A percentile compares a stretch with the other conserved stretches of the same genome.
These are phyloP conservation scores for Rhododendron henanense DNA, from an alignment of 148 eudicot species.

Conservation along the genomic window DNA sequence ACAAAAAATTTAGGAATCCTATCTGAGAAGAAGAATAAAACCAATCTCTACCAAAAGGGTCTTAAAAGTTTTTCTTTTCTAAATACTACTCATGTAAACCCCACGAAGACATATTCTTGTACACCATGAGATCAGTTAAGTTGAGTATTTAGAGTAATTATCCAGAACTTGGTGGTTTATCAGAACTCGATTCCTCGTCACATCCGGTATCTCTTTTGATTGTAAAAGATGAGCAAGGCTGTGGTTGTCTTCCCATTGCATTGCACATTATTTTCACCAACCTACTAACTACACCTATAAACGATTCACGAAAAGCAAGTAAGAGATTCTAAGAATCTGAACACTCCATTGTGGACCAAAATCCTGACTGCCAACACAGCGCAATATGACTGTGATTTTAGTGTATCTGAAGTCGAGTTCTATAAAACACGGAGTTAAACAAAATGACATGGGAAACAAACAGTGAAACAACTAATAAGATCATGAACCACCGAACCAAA, in stretches of 20 bases:
- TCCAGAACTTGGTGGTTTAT: neutral
- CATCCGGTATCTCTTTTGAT: neutral
- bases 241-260: neutral
- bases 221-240: neutral
- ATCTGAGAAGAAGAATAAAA: neutral
- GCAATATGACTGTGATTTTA: neutral
- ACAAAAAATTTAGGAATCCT: neutral
- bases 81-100: neutral
- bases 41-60: neutral
- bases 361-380: neutral
- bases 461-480: neutral
- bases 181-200: neutral
- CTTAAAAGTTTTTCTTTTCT: neutral
- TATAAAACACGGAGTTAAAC: neutral
- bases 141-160: neutral
- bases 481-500: neutral
- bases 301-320: neutral
- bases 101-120: neutral
- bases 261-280: neutral
- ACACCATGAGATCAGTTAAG: neutral
- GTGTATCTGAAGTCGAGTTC: neutral
- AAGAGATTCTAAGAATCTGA: neutral
- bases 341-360: neutral
- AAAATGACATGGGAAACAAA: neutral
- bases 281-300: neutral